Conservation (phyloP, 2,329 filamentous ascomycete species). For the Microdochium bolleyi region DNA sequence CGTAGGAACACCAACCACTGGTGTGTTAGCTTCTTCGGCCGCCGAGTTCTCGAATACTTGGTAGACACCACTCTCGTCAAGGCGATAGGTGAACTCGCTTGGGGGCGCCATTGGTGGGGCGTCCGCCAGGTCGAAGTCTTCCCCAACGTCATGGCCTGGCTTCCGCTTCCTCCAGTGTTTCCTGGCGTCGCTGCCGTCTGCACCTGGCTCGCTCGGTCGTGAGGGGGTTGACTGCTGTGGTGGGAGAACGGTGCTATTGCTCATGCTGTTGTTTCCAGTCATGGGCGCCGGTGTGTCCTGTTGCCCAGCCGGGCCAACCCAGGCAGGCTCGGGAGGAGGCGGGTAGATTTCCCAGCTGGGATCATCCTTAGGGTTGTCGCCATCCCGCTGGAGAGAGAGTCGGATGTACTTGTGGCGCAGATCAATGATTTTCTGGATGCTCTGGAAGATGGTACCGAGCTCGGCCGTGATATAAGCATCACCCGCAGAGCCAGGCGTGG, state of each 20-base stretch:
- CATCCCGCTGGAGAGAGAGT: constrained; percentile 71
- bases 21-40: constrained; percentile 53
- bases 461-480: constrained; percentile 79
- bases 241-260: constrained; percentile 35
- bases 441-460: constrained; percentile 77
- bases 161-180: constrained; percentile 60
- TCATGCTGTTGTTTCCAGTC: constrained; percentile 34
- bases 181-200: constrained; percentile 26
- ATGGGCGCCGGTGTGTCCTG: constrained; percentile 24
- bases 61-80: constrained; percentile 82
- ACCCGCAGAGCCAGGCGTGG: constrained; percentile 57
- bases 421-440: constrained; percentile 85
- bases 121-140: constrained; percentile 82
- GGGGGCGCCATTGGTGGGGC: constrained; percentile 63
- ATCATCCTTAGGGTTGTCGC: constrained; percentile 83
- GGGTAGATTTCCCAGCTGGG: constrained; percentile 84
- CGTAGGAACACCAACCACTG: constrained; percentile 78
- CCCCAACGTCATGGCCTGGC: constrained; percentile 81
- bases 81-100: constrained; percentile 64
- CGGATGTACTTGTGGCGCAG: constrained; percentile 82
- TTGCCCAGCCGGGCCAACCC: constrained; percentile 50
- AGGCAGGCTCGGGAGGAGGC: constrained; percentile 82
- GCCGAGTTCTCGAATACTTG: constrained; percentile 76
- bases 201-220: constrained; percentile 21
- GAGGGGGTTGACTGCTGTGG: constrained; percentile 14